Percentiles rank a stretch among this genome's conserved stretches.
Evolutionary conservation across 1,139 yeast species (phyloP).

Genomic region (Lodderomyces theae): DNA sequence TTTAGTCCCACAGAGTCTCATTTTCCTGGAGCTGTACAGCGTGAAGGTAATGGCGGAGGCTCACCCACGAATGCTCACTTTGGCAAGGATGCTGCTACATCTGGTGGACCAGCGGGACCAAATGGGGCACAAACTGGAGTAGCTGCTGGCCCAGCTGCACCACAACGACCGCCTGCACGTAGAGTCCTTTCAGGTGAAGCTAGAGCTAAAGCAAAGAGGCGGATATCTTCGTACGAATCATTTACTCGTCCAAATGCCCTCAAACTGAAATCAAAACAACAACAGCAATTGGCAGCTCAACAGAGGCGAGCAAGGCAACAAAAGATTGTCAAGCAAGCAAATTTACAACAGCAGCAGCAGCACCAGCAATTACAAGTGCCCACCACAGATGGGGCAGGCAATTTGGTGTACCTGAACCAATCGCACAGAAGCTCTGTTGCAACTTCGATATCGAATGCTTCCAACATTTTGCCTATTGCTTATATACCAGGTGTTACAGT

Average conservation of each 20-base stretch:
- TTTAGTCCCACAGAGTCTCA: conserved; percentile 1
- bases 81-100: conserved; percentile 2
- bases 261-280: conserved; percentile 14
- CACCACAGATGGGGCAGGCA: conserved; percentile 12
- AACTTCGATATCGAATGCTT: conserved; percentile 67
- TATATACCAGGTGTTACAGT: conserved; percentile 91
- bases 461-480: conserved; percentile 89
- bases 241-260: conserved; percentile 36
- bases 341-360: conserved; percentile 13
- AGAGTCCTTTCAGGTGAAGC: conserved; percentile 7
- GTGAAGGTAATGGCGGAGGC: not conserved
- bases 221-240: conserved; percentile 45
- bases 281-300: conserved; percentile 10
- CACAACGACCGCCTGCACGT: conserved; percentile 7
- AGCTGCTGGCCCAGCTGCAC: conserved; percentile 2
- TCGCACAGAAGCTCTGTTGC: conserved; percentile 44
- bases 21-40: not conserved
- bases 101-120: not conserved
- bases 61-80: conserved; percentile 1
- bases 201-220: conserved; percentile 19
- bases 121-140: not conserved
- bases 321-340: conserved; percentile 14
- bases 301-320: conserved; percentile 25
- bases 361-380: conserved; percentile 14
- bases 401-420: conserved; percentile 24